Conservation (phyloP, 2,329 filamentous ascomycete species). For the Biscogniauxia sp. region DNA sequence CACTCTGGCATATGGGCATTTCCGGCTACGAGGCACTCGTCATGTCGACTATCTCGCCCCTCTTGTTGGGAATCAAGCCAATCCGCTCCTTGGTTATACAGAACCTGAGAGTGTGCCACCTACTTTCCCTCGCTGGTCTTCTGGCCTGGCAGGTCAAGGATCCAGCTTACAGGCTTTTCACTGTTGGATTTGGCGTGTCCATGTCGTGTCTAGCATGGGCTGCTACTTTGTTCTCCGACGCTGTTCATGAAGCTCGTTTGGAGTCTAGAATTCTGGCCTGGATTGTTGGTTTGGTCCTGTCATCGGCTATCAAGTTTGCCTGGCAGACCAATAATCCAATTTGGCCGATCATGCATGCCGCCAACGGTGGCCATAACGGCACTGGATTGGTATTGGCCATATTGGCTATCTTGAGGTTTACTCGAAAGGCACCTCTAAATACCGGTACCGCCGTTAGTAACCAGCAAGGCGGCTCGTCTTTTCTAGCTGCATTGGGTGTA, state of each 20-base stretch:
- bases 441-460: conserved; percentile 33
- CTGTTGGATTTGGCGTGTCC: conserved; percentile 75
- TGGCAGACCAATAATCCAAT: conserved; percentile 94
- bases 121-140: conserved; percentile 76
- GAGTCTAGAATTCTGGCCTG: conserved; percentile 82
- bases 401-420: conserved; percentile 73
- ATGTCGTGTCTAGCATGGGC: conserved; percentile 83
- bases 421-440: conserved; percentile 58
- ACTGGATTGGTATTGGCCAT: conserved; percentile 74
- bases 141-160: conserved; percentile 73
- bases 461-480: conserved; percentile 60
- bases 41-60: conserved; percentile 78
- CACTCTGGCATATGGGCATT: conserved; percentile 98
- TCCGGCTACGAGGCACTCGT: conserved; percentile 92
- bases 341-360: conserved; percentile 89
- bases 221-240: conserved; percentile 76
- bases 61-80: conserved; percentile 69
- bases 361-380: conserved; percentile 91
- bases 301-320: conserved; percentile 86
- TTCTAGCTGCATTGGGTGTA: conserved; percentile 73
- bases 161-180: conserved; percentile 74
- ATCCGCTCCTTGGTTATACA: conserved; percentile 66
- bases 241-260: conserved; percentile 69
- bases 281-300: conserved; percentile 77
- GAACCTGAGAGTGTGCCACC: conserved; percentile 68